phyloP scores from a whole-genome alignment of 2,329 filamentous ascomycete genomes.

The Aotearoamyces nothofagi region DNA sequence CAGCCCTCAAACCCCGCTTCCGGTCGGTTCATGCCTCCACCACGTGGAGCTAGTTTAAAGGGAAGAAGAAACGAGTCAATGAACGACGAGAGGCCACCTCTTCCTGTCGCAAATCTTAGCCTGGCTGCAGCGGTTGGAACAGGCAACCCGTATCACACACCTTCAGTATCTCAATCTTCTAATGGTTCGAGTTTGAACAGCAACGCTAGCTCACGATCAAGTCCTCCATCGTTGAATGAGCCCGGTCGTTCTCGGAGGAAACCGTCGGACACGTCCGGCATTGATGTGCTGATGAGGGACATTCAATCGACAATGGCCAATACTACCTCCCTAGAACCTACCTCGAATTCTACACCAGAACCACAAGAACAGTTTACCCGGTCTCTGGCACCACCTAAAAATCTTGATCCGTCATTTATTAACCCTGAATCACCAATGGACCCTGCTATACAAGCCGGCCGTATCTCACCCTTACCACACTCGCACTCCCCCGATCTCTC shows the following conservation, averaged over 20 bases:
- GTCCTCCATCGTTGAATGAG: constrained; percentile 30
- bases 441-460: constrained; percentile 25
- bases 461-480: constrained; percentile 19
- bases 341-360: constrained; percentile 14
- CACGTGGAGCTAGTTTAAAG: constrained; percentile 16
- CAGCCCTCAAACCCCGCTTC: constrained; percentile 12
- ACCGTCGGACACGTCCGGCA: constrained; percentile 23
- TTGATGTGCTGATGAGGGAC: constrained; percentile 39
- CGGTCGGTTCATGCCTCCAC: constrained; percentile 16
- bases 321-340: constrained; percentile 18
- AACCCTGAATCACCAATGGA: constrained; percentile 31
- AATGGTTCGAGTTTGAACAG: constrained; percentile 47
- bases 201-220: constrained; percentile 46
- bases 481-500: constrained; percentile 5
- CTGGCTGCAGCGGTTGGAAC: constrained; percentile 43
- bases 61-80: constrained; percentile 9
- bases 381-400: background rate
- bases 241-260: constrained; percentile 19
- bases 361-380: constrained; percentile 7
- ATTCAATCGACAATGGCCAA: constrained; percentile 34
- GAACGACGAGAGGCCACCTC: constrained; percentile 12
- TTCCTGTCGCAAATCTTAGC: constrained; percentile 25
- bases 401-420: background rate
- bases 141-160: constrained; percentile 48
- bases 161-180: constrained; percentile 50